phyloP scores from a whole-genome alignment of 768 basidiomycete species.

The Tubosaeta brunneosetosa region DNA sequence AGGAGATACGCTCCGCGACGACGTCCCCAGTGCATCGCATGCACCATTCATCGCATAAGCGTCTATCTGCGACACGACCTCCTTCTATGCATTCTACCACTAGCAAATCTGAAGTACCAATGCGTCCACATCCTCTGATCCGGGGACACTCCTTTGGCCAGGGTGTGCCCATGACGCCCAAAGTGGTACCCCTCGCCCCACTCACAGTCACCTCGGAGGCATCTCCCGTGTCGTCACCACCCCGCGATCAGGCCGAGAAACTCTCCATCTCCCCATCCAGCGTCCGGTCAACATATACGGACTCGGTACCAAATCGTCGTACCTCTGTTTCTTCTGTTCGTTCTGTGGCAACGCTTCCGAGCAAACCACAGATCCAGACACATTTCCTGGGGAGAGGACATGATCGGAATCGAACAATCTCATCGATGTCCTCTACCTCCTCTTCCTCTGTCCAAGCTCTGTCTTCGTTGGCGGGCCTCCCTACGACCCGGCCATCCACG shows the following conservation, averaged over 20 bases:
- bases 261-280: slow-evolving; percentile 36
- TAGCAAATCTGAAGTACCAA: slow-evolving; percentile 31
- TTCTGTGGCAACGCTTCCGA: slow-evolving; percentile 57
- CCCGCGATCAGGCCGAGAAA: slow-evolving; percentile 19
- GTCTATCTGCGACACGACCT: slow-evolving; percentile 48
- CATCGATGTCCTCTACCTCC: slow-evolving; percentile 48
- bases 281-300: slow-evolving; percentile 32
- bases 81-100: slow-evolving; percentile 59
- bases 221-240: slow-evolving; percentile 40
- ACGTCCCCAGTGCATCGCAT: slow-evolving; percentile 37
- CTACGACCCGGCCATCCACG: slow-evolving; percentile 33
- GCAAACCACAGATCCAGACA: slow-evolving; percentile 30
- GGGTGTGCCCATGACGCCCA: slow-evolving; percentile 29
- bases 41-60: slow-evolving; percentile 35
- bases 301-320: slow-evolving; percentile 37
- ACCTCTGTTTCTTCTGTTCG: slow-evolving; percentile 56
- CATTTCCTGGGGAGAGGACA: slow-evolving; percentile 31
- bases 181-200: slow-evolving; percentile 53
- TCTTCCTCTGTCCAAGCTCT: slow-evolving; percentile 49
- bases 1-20: slow-evolving; percentile 35
- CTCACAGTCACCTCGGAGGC: slow-evolving; percentile 55
- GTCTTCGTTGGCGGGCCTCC: slow-evolving; percentile 53
- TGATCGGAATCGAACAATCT: slow-evolving; percentile 52
- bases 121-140: slow-evolving; percentile 75
- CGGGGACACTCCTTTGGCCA: slow-evolving; percentile 65